Conservation (phyloP, 345 rosid species). For the Acer negundo region DNA sequence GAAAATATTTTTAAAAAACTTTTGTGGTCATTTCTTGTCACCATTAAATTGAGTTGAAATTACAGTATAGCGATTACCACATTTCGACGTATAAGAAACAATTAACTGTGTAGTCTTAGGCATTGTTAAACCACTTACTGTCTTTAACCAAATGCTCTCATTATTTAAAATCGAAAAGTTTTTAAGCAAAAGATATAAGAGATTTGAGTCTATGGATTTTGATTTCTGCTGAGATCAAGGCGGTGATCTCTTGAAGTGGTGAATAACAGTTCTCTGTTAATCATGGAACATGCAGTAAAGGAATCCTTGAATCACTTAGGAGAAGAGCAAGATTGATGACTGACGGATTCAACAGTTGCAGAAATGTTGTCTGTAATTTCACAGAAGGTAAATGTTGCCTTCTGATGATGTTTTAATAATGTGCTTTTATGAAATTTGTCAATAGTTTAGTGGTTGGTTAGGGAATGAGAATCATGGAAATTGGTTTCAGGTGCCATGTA, state of each 20-base stretch:
- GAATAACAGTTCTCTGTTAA: constrained; percentile 6
- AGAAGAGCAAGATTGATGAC: constrained; percentile 95
- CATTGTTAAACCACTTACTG: background rate
- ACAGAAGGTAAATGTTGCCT: constrained; percentile 68
- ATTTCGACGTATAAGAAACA: background rate
- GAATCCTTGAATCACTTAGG: constrained; percentile 86
- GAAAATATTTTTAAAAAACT: background rate
- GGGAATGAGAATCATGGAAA: background rate
- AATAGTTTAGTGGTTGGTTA: background rate
- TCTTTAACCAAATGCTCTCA: background rate
- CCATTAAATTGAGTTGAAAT: background rate
- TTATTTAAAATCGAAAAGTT: background rate
- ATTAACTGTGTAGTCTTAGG: background rate
- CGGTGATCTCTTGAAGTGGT: background rate
- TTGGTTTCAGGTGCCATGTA: constrained; percentile 87
- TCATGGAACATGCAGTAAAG: constrained; percentile 59
- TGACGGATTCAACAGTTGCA: constrained; percentile 98
- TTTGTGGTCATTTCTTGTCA: background rate
- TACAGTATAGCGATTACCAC: background rate
- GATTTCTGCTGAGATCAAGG: background rate
- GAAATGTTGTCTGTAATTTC: constrained; percentile 92
- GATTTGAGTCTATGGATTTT: background rate
- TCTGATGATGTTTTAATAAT: background rate
- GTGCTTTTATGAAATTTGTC: background rate
- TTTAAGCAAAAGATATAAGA: background rate